Percentiles rank a stretch among this genome's conserved stretches.
Conservation (phyloP, 2,329 filamentous ascomycete species). For the Colletotrichum liaoningense region DNA sequence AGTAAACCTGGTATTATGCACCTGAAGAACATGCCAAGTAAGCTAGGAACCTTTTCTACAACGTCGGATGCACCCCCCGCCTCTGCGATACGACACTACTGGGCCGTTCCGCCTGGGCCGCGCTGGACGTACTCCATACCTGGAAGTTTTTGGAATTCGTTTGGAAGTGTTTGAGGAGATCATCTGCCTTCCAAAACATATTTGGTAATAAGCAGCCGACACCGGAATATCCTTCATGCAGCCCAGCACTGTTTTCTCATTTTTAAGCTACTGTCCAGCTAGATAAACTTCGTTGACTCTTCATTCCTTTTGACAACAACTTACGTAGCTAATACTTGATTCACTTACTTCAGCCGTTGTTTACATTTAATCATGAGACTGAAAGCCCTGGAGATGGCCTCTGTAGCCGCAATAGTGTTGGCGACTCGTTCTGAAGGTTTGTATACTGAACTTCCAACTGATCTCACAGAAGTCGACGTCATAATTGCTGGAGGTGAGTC, state of each 20-base stretch:
- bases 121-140: not conserved
- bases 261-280: not conserved
- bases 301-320: not conserved
- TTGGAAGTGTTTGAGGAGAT: not conserved
- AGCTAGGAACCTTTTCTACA: not conserved
- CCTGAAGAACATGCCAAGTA: not conserved
- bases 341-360: not conserved
- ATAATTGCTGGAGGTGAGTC: constrained; percentile 60
- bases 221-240: not conserved
- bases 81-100: not conserved
- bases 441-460: constrained; percentile 39
- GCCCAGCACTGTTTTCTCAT: not conserved
- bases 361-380: not conserved
- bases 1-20: not conserved
- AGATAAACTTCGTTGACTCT: not conserved
- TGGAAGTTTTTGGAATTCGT: not conserved
- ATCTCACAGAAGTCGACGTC: constrained; percentile 58
- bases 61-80: constrained; percentile 3
- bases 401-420: not conserved
- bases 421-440: constrained; percentile 36
- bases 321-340: too few relatives aligned
- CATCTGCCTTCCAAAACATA: not conserved
- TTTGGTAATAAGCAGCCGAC: not conserved
- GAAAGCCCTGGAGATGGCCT: not conserved
- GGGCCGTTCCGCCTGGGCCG: not conserved